phyloP scores from a whole-genome alignment of 345 rosid genomes.

The Arabidopsis thaliana region DNA sequence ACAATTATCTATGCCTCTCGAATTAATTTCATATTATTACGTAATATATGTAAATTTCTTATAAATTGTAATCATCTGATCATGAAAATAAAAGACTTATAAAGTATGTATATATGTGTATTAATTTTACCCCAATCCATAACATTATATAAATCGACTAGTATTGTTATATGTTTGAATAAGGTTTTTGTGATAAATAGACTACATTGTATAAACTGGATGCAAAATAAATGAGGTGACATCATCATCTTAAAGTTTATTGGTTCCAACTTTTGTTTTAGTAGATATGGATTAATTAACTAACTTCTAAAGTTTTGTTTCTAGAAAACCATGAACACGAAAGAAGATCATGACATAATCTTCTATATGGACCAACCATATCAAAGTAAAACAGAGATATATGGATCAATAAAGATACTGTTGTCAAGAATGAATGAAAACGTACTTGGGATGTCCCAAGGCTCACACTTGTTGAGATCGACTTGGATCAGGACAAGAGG shows the following conservation, averaged over 20 bases:
- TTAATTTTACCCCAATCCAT: neutral
- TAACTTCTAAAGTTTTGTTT: neutral
- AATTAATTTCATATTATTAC: neutral
- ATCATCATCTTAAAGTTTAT: neutral
- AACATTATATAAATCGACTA: neutral
- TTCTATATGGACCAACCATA: neutral
- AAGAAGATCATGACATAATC: neutral
- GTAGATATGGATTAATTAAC: neutral
- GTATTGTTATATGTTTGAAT: neutral
- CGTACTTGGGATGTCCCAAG: conserved; percentile 96
- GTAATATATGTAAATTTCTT: conserved; percentile 1
- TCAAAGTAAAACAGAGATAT: neutral
- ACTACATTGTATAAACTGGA: neutral
- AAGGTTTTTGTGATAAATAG: neutral
- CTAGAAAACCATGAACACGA: neutral
- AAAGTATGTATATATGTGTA: neutral
- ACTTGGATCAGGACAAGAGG: conserved; percentile 67
- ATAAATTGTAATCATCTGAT: neutral
- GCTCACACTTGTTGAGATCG: conserved; percentile 94
- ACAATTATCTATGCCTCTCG: neutral
- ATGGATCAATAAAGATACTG: neutral
- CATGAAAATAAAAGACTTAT: neutral
- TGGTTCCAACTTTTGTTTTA: neutral
- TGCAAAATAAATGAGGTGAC: conserved; percentile 1
- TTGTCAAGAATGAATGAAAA: neutral